Conservation (phyloP, 805 yeast species). For the Wickerhamiella galacta region DNA sequence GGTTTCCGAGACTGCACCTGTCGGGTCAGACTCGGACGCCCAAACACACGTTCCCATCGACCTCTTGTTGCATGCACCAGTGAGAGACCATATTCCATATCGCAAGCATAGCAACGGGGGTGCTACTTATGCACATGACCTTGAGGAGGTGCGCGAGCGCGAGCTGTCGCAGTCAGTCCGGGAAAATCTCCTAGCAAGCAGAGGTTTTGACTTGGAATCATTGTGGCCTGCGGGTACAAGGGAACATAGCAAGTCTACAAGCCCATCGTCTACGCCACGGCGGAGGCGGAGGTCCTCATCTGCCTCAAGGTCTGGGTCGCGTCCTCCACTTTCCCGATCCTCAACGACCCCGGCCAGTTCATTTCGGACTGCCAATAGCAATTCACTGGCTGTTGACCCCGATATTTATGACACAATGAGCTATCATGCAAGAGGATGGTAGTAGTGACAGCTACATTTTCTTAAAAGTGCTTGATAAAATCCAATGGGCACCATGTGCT, state of each 20-base stretch:
- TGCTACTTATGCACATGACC: background rate
- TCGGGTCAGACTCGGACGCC: background rate
- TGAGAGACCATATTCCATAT: background rate
- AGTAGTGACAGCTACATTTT: background rate
- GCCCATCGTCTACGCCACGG: background rate
- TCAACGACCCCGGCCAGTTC: slow-evolving; percentile 7
- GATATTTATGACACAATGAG: slow-evolving; percentile 14
- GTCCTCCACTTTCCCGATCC: slow-evolving; percentile 11
- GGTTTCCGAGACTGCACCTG: slow-evolving; percentile 1
- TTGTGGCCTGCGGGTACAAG: slow-evolving; percentile 3
- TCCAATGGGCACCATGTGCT: slow-evolving; percentile 1
- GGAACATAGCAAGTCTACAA: background rate
- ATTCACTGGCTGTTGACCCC: slow-evolving; percentile 9
- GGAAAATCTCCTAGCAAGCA: slow-evolving; percentile 7
- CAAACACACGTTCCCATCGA: background rate
- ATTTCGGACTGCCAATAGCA: background rate
- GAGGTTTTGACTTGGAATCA: slow-evolving; percentile 7
- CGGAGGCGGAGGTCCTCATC: background rate
- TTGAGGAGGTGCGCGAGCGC: slow-evolving; percentile 5
- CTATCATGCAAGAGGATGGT: slow-evolving; percentile 18
- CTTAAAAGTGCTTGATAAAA: background rate
- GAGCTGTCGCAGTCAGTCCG: slow-evolving; percentile 10
- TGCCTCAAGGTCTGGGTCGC: background rate
- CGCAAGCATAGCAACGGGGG: background rate
- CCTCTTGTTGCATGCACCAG: background rate